Conservation (phyloP, 805 yeast species). For the Pichia sporocuriosa region DNA sequence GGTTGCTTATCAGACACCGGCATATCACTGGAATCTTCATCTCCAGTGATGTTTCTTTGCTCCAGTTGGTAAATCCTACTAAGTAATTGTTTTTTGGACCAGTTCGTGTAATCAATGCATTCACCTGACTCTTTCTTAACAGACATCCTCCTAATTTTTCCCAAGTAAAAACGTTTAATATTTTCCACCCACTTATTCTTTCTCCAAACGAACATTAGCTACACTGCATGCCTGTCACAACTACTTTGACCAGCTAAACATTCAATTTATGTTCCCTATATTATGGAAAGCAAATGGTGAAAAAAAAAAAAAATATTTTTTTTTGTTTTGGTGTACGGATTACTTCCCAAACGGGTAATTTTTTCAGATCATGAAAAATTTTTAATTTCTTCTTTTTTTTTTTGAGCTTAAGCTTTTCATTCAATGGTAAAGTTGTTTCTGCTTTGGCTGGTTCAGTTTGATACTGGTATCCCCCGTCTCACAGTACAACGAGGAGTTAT, state of each 20-base stretch:
- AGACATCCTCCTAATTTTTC: neutral
- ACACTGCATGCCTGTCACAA: neutral
- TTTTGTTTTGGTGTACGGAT: slow-evolving; percentile 4
- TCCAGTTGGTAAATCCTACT: slow-evolving; percentile 53
- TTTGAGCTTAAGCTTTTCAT: neutral
- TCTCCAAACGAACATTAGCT: too few relatives aligned
- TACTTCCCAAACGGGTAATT: slow-evolving; percentile 7
- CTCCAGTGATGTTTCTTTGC: slow-evolving; percentile 4
- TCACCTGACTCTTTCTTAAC: neutral
- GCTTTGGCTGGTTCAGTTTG: too few relatives aligned
- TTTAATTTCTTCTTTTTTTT: neutral
- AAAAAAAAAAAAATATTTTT: neutral
- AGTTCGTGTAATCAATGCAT: slow-evolving; percentile 39
- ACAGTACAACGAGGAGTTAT: too few relatives aligned
- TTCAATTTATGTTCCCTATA: neutral
- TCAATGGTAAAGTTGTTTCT: too few relatives aligned
- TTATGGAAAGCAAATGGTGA: neutral
- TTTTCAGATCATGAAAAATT: neutral
- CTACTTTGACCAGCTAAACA: neutral
- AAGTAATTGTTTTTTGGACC: slow-evolving; percentile 65
- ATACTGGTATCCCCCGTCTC: too few relatives aligned
- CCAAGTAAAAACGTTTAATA: neutral
- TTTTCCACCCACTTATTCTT: too few relatives aligned
- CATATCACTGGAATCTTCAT: neutral
- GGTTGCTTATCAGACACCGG: too few relatives aligned